These are phyloP conservation scores for Closterium sp. DNA, from an alignment of 139 green algal species.

Conservation along the genomic window DNA sequence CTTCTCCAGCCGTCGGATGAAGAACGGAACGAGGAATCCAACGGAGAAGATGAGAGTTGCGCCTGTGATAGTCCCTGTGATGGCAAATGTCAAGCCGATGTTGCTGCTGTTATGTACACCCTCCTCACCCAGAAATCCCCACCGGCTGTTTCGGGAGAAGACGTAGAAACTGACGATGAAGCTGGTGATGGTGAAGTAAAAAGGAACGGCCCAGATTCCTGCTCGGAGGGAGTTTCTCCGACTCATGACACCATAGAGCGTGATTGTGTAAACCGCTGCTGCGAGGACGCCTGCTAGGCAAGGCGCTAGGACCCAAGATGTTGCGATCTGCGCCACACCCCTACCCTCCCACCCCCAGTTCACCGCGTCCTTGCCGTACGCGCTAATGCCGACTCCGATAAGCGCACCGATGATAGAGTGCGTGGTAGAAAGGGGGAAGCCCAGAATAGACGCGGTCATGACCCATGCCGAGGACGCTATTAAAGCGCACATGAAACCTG, in stretches of 20 bases:
- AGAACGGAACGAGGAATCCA: not conserved
- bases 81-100: not conserved
- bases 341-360: constrained; percentile 14
- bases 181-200: constrained; percentile 22
- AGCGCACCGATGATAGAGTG: constrained; percentile 52
- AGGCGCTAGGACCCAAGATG: constrained; percentile 37
- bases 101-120: not conserved
- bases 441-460: constrained; percentile 46
- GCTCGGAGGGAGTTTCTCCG: constrained; percentile 9
- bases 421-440: constrained; percentile 60
- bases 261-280: not conserved
- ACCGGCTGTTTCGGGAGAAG: not conserved
- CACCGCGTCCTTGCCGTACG: not conserved
- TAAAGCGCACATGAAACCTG: constrained; percentile 56
- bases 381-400: constrained; percentile 8
- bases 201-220: constrained; percentile 1
- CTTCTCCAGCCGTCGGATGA: not conserved
- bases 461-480: constrained; percentile 53
- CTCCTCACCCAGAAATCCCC: not conserved
- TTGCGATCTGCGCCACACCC: constrained; percentile 21
- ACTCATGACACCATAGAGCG: not conserved
- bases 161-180: constrained; percentile 29
- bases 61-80: not conserved
- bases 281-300: constrained; percentile 17
- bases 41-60: not conserved